Evolutionary conservation across 78 protist genomes (phyloP).

Genomic region (Tieghemostelium lacteum): DNA sequence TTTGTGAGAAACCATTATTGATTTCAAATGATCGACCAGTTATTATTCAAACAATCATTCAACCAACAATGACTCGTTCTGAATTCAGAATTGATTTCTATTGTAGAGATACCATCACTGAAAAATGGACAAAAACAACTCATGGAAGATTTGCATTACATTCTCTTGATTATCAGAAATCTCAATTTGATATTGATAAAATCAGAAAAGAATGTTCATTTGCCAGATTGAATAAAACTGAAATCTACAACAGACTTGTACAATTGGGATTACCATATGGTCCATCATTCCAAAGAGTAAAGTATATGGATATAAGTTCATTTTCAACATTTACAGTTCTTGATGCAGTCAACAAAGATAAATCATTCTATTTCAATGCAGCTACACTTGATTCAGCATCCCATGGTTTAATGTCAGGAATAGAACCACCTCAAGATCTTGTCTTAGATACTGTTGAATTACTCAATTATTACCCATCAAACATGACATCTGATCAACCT

Average conservation of each 20-base stretch:
- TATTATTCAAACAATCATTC: background rate
- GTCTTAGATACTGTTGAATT: slow-evolving; percentile 11
- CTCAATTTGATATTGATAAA: background rate
- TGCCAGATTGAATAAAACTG: background rate
- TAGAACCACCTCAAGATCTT: background rate
- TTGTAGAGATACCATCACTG: background rate
- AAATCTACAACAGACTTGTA: background rate
- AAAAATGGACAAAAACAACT: background rate
- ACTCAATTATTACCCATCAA: background rate
- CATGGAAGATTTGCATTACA: background rate
- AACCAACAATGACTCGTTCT: no score
- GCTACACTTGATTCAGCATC: background rate
- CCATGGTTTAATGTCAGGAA: background rate
- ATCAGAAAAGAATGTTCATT: background rate
- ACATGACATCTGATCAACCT: background rate
- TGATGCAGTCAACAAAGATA: background rate
- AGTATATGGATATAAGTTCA: background rate
- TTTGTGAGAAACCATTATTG: background rate
- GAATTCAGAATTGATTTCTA: background rate
- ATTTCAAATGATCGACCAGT: background rate
- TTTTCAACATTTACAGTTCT: background rate
- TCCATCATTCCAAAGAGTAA: slow-evolving; percentile 9
- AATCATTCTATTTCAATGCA: background rate
- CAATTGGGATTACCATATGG: background rate
- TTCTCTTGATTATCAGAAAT: background rate